Evolutionary conservation across 805 yeast genomes (phyloP), one percentile per base, ranked within the genome.

Genomic region (Ogataea populi-albae): DNA sequence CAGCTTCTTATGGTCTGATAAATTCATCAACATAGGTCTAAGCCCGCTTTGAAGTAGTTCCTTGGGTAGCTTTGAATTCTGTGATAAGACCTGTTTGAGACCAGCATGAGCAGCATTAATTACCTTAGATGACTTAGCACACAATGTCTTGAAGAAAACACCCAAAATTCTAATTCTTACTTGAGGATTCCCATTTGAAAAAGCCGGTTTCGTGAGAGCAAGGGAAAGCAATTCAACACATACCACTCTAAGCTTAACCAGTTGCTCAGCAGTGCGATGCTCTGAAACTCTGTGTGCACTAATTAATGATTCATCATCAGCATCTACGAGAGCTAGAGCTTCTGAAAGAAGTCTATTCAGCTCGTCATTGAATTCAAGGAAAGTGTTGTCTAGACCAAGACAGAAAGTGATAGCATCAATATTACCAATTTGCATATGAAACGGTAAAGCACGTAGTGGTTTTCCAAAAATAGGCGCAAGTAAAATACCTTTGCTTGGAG

Each of bases 351-450:
- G 66, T 35, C 99, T 67, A 40, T 81, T 84, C 40, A 93, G 64
- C 54, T 94, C 98, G 37, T 93, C 98, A 47, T 85, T 86, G 56
- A 87, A 91, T 7, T 81, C 81, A 46, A 91, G 65, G 48, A 91
- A 88, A 0, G 96, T 73, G 44, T 83, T 75, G 9, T 86, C 93
- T 32, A 91, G 67, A 1, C 82, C 78, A 39, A 93, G 65, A 54
- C 97, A 91, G 59, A 81, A 94, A 0, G 95, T 81, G n/a, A 93
- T 86, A 1, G 98, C 98, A 60, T 93, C 98, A 43, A 93, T 89
- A 57, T 93, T 89, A 23, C 98, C 98, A 38, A 93, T 93, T 63
- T 94, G 98, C 96, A 91, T 93, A 4, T 96, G 93, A 65, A 94
- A 93, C 0, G 99, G 98, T 43, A 93, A 69, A 0, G 99, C 99